A percentile compares a stretch with the other conserved stretches of the same genome.
Conservation (phyloP, 164 flowering plant genomes). For the Vitis riparia region DNA sequence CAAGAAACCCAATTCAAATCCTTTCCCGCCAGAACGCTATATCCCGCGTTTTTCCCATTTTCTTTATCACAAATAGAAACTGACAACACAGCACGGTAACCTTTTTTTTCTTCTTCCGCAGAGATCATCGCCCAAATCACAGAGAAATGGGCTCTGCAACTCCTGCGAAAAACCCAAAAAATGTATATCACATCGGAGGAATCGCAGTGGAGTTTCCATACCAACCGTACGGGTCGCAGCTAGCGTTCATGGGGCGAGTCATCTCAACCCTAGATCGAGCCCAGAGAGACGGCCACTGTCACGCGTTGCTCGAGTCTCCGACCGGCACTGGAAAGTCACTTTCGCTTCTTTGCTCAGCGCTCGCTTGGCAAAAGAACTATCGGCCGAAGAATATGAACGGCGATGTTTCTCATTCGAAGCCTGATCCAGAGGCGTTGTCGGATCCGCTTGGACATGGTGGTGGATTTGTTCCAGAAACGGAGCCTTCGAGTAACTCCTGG, state of each 20-base stretch:
- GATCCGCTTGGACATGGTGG: conserved; percentile 79
- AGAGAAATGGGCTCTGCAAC: conserved; percentile 30
- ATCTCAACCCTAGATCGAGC: conserved; percentile 90
- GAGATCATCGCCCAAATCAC: too few species aligned
- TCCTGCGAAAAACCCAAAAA: conserved; percentile 17
- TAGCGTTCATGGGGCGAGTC: conserved; percentile 90
- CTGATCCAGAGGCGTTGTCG: conserved; percentile 49
- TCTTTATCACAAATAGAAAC: neutral
- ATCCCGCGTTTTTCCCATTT: neutral
- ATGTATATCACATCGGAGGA: conserved; percentile 64
- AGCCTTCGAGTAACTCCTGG: conserved; percentile 43
- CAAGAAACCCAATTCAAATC: too few species aligned
- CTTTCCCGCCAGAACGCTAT: too few species aligned
- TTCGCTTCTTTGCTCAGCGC: conserved; percentile 89
- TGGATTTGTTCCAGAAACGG: conserved; percentile 76
- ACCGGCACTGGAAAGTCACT: conserved; percentile 97
- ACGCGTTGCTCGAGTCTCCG: conserved; percentile 94
- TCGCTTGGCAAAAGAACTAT: conserved; percentile 85
- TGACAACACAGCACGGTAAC: neutral
- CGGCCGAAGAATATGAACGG: conserved; percentile 30
- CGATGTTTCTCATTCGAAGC: conserved; percentile 34
- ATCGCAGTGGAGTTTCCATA: conserved; percentile 83
- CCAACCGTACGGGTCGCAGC: conserved; percentile 92
- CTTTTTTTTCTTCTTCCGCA: too few species aligned
- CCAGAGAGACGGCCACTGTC: conserved; percentile 73